These are phyloP conservation scores for Metschnikowia baotianmanensis DNA, from an alignment of 805 yeast genomes.

Conservation along the genomic window DNA sequence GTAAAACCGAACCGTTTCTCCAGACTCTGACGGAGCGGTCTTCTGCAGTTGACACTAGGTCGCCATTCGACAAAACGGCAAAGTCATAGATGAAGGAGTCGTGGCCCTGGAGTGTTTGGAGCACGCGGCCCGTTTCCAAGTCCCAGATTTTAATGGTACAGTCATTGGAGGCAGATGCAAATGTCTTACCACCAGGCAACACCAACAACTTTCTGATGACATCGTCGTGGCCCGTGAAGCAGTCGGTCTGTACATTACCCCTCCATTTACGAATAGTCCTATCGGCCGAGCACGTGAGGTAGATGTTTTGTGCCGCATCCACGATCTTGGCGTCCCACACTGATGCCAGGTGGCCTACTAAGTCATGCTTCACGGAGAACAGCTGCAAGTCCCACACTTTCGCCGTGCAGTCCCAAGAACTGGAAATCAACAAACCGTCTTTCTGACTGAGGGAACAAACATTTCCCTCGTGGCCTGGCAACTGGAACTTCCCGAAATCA, in stretches of 20 bases:
- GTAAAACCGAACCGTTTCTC: slow-evolving; percentile 50
- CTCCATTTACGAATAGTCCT: slow-evolving; percentile 70
- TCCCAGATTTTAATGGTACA: slow-evolving; percentile 58
- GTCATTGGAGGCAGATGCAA: slow-evolving; percentile 86
- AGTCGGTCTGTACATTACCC: slow-evolving; percentile 42
- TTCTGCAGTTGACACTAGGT: slow-evolving; percentile 78
- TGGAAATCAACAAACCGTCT: slow-evolving; percentile 45
- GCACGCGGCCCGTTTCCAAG: slow-evolving; percentile 28
- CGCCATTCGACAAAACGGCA: slow-evolving; percentile 52
- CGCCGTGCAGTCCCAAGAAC: slow-evolving; percentile 82
- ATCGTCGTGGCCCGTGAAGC: slow-evolving; percentile 68
- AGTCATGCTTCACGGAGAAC: slow-evolving; percentile 43
- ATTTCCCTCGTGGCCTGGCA: slow-evolving; percentile 76
- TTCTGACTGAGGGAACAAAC: slow-evolving; percentile 59
- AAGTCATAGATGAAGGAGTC: slow-evolving; percentile 80
- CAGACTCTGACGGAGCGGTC: slow-evolving; percentile 85
- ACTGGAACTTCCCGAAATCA: slow-evolving; percentile 33
- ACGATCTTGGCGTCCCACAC: slow-evolving; percentile 86
- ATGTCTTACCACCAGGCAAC: slow-evolving; percentile 42
- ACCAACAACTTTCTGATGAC: slow-evolving; percentile 72
- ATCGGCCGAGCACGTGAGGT: slow-evolving; percentile 88
- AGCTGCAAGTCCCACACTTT: slow-evolving; percentile 64
- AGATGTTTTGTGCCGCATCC: slow-evolving; percentile 30
- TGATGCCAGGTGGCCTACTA: slow-evolving; percentile 70
- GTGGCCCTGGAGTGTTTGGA: slow-evolving; percentile 68